These are phyloP conservation scores for Oryza meyeriana DNA, from an alignment of 176 grass and related monocot species.

Conservation along the genomic window DNA sequence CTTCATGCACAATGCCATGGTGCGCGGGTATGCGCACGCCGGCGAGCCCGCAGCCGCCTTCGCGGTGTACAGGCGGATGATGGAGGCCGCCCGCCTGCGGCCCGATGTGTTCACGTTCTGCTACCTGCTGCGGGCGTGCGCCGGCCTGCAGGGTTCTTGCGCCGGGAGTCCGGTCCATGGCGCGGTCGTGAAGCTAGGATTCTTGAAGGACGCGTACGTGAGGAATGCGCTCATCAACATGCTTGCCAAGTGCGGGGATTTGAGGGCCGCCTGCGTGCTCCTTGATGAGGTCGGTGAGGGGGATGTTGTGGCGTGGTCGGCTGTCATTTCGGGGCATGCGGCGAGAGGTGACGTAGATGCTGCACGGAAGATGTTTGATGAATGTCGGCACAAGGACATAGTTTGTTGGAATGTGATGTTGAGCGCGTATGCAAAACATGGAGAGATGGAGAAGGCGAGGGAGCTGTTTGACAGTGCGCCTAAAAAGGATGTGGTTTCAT, in stretches of 20 bases:
- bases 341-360: constrained; percentile 28
- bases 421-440: constrained; percentile 26
- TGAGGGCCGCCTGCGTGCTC: constrained; percentile 19
- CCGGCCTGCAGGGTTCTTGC: background rate
- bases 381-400: constrained; percentile 25
- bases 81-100: background rate
- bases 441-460: constrained; percentile 40
- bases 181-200: constrained; percentile 30
- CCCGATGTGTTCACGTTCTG: constrained; percentile 42
- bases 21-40: constrained; percentile 23
- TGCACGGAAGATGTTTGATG: constrained; percentile 44
- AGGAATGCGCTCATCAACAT: constrained; percentile 53
- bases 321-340: constrained; percentile 20
- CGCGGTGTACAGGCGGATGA: constrained; percentile 16
- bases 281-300: constrained; percentile 1
- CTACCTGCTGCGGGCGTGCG: constrained; percentile 40
- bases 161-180: constrained; percentile 40
- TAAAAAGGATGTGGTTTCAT: constrained; percentile 38
- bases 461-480: constrained; percentile 32
- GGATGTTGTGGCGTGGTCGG: constrained; percentile 36
- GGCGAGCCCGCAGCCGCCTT: background rate
- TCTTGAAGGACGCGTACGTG: constrained; percentile 24
- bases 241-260: constrained; percentile 38
- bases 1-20: constrained; percentile 54
- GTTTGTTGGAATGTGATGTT: constrained; percentile 58